phyloP scores from a whole-genome alignment of 768 basidiomycete species.

The Baorangia bicolor region DNA sequence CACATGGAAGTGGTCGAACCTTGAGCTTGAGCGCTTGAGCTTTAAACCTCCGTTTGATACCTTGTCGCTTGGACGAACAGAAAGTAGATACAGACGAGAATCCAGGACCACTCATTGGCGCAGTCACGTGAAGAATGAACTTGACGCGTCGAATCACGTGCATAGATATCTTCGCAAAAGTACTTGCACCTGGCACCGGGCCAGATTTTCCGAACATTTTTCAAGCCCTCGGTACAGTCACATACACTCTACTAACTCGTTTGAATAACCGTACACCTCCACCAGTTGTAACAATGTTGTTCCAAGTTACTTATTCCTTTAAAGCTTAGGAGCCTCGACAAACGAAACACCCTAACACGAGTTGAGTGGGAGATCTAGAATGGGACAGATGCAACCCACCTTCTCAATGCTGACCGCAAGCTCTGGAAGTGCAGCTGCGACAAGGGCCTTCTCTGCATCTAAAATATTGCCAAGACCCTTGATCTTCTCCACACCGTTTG shows the following conservation, averaged over 20 bases:
- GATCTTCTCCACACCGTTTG: slow-evolving; percentile 81
- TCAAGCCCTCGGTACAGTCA: background rate
- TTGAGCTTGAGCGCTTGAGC: background rate
- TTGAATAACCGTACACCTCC: slow-evolving; percentile 10
- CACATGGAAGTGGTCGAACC: slow-evolving; percentile 43
- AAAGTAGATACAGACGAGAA: background rate
- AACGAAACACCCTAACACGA: slow-evolving; percentile 26
- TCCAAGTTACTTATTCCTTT: background rate
- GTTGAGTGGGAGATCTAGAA: background rate
- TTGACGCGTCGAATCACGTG: slow-evolving; percentile 30
- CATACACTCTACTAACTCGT: slow-evolving; percentile 2
- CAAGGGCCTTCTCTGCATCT: slow-evolving; percentile 67
- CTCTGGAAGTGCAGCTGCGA: slow-evolving; percentile 82
- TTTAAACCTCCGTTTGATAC: background rate
- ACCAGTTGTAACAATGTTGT: background rate
- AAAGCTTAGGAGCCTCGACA: slow-evolving; percentile 29
- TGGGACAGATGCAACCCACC: slow-evolving; percentile 37
- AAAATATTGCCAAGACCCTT: slow-evolving; percentile 74
- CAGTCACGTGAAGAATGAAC: slow-evolving; percentile 31
- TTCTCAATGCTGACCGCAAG: slow-evolving; percentile 70
- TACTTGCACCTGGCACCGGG: too few species aligned
- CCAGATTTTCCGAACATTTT: background rate
- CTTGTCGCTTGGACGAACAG: background rate
- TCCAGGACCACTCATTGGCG: background rate
- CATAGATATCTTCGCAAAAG: background rate